phyloP scores from a whole-genome alignment of 257 asterid genomes.

The Plantago ovata region DNA sequence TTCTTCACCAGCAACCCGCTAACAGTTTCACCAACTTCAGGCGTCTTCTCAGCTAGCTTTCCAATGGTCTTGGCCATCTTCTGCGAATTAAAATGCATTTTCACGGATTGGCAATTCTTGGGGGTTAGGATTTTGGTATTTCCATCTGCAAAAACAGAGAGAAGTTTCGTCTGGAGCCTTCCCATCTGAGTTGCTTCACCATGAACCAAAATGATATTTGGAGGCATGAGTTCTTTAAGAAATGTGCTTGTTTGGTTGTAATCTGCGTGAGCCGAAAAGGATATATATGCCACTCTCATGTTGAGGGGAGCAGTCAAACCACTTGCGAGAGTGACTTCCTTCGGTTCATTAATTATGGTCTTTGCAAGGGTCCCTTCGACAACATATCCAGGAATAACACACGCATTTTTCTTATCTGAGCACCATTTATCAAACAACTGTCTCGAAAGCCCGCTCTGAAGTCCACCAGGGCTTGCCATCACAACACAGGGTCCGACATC shows the following conservation, averaged over 20 bases:
- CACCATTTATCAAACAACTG: constrained; percentile 98
- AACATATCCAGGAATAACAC: constrained; percentile 85
- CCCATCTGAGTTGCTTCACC: constrained; percentile 93
- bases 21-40: constrained; percentile 70
- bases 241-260: constrained; percentile 89
- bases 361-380: constrained; percentile 89
- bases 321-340: constrained; percentile 85
- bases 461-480: constrained; percentile 96
- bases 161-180: constrained; percentile 87
- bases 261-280: constrained; percentile 98
- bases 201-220: constrained; percentile 88
- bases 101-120: constrained; percentile 88
- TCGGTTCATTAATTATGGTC: constrained; percentile 82
- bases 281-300: constrained; percentile 88
- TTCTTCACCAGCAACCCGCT: constrained; percentile 91
- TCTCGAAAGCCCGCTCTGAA: constrained; percentile 91
- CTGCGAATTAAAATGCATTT: constrained; percentile 89
- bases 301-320: constrained; percentile 82
- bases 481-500: constrained; percentile 92
- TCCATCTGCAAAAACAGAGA: constrained; percentile 69
- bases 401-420: constrained; percentile 76
- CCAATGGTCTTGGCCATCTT: constrained; percentile 89
- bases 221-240: constrained; percentile 90
- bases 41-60: constrained; percentile 66
- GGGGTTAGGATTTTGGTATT: constrained; percentile 90